Evolutionary conservation across 2,329 filamentous ascomycete genomes (phyloP), one percentile per base, ranked within the genome.

Genomic region (Aspergillus neotritici): DNA sequence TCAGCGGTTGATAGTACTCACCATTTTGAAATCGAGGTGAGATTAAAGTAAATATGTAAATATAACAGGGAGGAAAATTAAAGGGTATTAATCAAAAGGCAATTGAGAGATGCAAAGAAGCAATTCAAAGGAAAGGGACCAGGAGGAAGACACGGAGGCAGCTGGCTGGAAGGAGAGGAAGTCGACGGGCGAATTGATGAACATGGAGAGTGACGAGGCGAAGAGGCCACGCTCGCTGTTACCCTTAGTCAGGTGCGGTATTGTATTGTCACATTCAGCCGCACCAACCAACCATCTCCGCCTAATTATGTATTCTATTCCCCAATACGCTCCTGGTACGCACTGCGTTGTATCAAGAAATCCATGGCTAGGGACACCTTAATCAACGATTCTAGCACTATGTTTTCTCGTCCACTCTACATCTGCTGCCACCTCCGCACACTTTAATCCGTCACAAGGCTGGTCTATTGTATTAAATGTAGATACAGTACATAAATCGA

Each of bases 181-280:
- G 37, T 52, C 50, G 54, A 36, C 53, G 52, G 46, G 54, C 45
- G 46, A 51, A 47, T 45, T 44, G 47, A 45, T 34, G 48, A 37
- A 54, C 7, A 25, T 25, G 21, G 21, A 25, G 21, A 25, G 21
- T 25, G 21, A 25, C 21, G 21, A 25, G 21, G 21, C 21, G 21
- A 56, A 57, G 53, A 56, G 55, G 55, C 52, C 55, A 57, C 55
- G 54, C 52, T 56, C 52, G 52, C 53, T 48, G 35, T 53, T 54
- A 53, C 47, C 28, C 44, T 12, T 36, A 46, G 45, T 41, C 21
- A 31, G 8, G 16, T 25, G 21, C 9, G 21, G 21, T 25, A 25
- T 25, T 25, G 43, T 48, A 42, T 15, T 31, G 52, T 53, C 48
- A 53, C 36, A 45, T 48, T 49, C 47, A 29, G 47, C 51, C 39